Conservation (phyloP, 2,329 filamentous ascomycete genomes). For the Raffaelea albimanens region DNA sequence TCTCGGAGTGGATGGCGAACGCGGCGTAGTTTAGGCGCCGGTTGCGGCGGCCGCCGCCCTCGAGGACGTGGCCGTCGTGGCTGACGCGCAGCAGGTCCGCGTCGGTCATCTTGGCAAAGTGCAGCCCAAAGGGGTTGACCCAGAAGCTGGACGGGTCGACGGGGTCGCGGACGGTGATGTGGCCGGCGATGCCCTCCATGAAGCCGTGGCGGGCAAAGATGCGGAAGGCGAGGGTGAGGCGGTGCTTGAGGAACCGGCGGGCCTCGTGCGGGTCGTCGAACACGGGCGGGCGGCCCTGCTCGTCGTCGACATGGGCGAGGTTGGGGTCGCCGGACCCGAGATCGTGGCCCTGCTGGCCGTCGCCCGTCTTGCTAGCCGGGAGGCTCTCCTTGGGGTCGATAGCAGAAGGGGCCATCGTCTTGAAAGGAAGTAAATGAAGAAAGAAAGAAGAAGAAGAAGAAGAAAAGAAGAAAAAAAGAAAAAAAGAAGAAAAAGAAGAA, state of each 20-base stretch:
- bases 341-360: neutral
- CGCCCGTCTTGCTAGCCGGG: conserved; percentile 12
- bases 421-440: neutral
- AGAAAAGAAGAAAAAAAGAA: too few species aligned
- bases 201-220: conserved; percentile 46
- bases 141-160: conserved; percentile 51
- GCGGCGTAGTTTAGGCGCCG: conserved; percentile 20
- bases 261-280: conserved; percentile 24
- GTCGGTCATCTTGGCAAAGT: conserved; percentile 51
- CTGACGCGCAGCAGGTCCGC: conserved; percentile 57
- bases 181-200: conserved; percentile 53
- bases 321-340: conserved; percentile 12
- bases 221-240: conserved; percentile 44
- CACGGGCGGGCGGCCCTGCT: conserved; percentile 10
- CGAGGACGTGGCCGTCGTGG: conserved; percentile 49
- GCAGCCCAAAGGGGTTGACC: conserved; percentile 55
- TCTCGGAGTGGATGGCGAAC: conserved; percentile 26
- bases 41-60: conserved; percentile 40
- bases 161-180: conserved; percentile 52
- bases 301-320: conserved; percentile 9
- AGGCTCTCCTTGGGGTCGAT: neutral
- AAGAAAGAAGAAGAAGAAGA: neutral
- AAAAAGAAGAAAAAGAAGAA: neutral
- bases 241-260: conserved; percentile 41
- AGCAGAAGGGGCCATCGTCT: conserved; percentile 9